Evolutionary conservation across 2,329 filamentous ascomycete genomes (phyloP), one percentile per base, ranked within the genome.

Genomic region (Aspergillus texensis): DNA sequence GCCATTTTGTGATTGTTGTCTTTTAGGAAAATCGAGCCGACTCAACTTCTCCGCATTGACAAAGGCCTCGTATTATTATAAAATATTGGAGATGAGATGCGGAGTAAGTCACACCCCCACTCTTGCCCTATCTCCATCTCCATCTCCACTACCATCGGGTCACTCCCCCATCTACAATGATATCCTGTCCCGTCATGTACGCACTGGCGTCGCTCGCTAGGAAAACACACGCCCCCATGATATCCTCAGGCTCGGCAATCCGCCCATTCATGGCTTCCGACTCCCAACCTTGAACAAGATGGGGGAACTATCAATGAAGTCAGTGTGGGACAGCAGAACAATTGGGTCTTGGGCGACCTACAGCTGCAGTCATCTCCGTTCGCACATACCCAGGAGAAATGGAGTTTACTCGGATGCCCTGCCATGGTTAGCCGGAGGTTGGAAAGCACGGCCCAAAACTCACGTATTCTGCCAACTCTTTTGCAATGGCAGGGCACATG

Each of bases 171-270:
- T 84, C 81, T 21, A 84, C 79, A 16, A 81, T 65, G 45, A 83
- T 74, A 69, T 83, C 81, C 55, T 77, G 78, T 1, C 81, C 82
- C 1, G 80, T 82, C 60, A 78, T 80, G 64, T 78, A 83, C 66
- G 68, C 72, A 66, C 81, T 83, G 0, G 81, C 82, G 67, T 84
- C 81, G 55, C 81, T 81, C 1, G 81, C 82, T 48, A 84, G 65
- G 57, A 83, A 84, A 1, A 84, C 78, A 67, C 80, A 82, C 0
- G 79, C 81, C 12, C 82, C 82, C 69, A 79, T 80, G 34, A 41
- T 41, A n/a, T 41, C 39, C 19, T 41, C 39, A 0, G 39, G 39
- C 39, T 41, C 39, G n/a, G 39, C 39, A 6, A 41, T n/a, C 9
- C 39, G 39, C 1, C 39, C 39, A 41, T 41, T 41, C 39, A 41